Base-by-base conservation (phyloP, 139 green algal genomes). In the Chlamydomonas incerta region DNA sequence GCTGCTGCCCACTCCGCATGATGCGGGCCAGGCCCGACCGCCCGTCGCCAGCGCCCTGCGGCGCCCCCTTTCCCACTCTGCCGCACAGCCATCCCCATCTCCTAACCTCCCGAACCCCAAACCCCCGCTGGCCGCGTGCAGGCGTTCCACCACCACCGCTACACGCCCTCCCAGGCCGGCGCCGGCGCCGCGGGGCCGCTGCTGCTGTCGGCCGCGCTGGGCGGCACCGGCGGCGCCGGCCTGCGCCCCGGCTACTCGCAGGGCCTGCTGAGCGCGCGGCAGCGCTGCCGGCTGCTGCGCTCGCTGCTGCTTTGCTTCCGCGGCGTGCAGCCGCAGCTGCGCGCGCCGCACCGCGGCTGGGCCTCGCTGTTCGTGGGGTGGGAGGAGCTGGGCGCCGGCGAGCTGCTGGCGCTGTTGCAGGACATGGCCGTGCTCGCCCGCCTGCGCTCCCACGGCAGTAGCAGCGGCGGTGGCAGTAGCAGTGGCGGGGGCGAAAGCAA, bases 271-370 rank as follows among this genome's bases (percentile, higher is more conserved):
- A 26, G 11, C 0, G 24, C 75, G 17, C 37, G 37, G 28, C 75
- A 73, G 41, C 75, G 75, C 62, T 83, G 75, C 75, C 75, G 75
- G 3, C 34, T 72, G 55, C 31, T 83, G 26, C 75, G 75, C n/a
- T 35, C 75, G 20, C 10, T 62, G 35, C 62, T 83, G 37, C 65
- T 62, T 26, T 73, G 75, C 41, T 72, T 83, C 37, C n/a, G 28
- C 6, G 34, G 33, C 60, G 60, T 37, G 2, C 57, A 41, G 57
- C 21, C 74, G 23, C 34, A 71, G 18, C 57, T 82, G 24, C 60
- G 70, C 21, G 29, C n/a, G 14, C 8, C n/a, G 65, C 26, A 35
- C 5, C 23, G 57, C 74, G 24, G 69, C 60, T 46, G 26, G 37
- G 55, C 58, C 58, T 33, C 75, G 35, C 60, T 83, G 29, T 47